Evolutionary conservation across 2,329 filamentous ascomycete species (phyloP).

Genomic region (Cladophialophora carrionii): DNA sequence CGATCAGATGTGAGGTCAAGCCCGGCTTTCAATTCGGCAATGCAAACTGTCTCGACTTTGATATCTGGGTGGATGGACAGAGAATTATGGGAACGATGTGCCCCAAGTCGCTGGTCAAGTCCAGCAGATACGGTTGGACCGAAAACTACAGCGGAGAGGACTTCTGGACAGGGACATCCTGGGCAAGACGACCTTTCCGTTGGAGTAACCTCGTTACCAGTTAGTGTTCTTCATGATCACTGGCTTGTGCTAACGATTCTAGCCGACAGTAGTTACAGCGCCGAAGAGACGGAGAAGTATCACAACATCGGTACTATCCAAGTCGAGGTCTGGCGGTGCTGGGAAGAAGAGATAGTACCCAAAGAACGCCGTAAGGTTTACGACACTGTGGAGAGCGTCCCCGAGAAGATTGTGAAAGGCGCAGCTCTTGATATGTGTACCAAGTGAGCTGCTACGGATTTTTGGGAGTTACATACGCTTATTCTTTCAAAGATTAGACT

Average conservation of each 20-base stretch:
- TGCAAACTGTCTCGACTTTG: background rate
- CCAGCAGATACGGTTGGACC: background rate
- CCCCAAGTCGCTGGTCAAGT: background rate
- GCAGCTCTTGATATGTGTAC: conserved; percentile 1
- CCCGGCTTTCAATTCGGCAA: background rate
- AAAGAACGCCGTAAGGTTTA: background rate
- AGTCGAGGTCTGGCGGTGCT: background rate
- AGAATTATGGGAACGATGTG: background rate
- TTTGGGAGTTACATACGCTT: no score
- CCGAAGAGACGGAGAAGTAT: background rate
- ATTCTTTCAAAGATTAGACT: no score
- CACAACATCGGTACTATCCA: background rate
- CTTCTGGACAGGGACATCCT: no score
- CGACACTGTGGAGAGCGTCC: background rate
- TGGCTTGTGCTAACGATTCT: background rate
- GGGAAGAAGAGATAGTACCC: background rate
- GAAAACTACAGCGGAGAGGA: background rate
- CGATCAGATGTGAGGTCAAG: conserved; percentile 4
- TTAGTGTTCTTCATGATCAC: background rate
- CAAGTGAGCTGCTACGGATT: background rate
- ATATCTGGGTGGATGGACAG: conserved; percentile 4
- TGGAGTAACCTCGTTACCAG: background rate
- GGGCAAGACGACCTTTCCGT: background rate
- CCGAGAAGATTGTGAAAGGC: conserved; percentile 8
- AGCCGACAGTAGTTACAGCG: background rate